Evolutionary conservation across 768 basidiomycete genomes (phyloP).

Genomic region (Phlebiopsis flavidoalba): DNA sequence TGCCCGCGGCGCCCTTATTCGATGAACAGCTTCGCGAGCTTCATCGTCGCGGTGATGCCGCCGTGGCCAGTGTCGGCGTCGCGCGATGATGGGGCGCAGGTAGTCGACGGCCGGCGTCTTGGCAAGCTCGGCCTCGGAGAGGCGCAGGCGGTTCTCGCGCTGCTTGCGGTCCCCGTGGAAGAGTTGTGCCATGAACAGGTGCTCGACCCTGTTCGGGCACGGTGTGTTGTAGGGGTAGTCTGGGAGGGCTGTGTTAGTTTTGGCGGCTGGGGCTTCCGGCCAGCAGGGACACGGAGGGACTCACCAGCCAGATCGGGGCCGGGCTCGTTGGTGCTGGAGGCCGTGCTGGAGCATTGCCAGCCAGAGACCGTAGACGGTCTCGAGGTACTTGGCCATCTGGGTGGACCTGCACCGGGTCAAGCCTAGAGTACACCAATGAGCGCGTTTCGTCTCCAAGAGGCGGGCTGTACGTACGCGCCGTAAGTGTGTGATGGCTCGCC

Average conservation of each 20-base stretch:
- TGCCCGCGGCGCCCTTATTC: slow-evolving; percentile 95
- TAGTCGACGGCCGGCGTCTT: slow-evolving; percentile 77
- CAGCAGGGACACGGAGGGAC: slow-evolving; percentile 15
- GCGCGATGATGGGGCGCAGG: slow-evolving; percentile 88
- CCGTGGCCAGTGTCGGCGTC: slow-evolving; percentile 99
- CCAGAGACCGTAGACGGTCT: slow-evolving; percentile 99
- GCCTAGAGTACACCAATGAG: slow-evolving; percentile 40
- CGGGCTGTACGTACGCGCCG: slow-evolving; percentile 75
- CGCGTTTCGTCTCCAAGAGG: neutral
- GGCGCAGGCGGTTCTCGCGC: slow-evolving; percentile 65
- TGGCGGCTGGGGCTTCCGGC: too few species aligned
- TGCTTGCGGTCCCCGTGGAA: slow-evolving; percentile 99
- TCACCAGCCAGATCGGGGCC: slow-evolving; percentile 96
- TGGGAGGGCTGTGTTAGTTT: slow-evolving; percentile 22
- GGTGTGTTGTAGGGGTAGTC: slow-evolving; percentile 99
- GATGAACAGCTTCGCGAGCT: slow-evolving; percentile 97
- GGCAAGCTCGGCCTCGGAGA: slow-evolving; percentile 68
- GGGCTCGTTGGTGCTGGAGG: slow-evolving; percentile 90
- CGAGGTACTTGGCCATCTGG: slow-evolving; percentile 98
- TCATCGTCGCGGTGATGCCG: slow-evolving; percentile 97
- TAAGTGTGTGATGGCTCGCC: slow-evolving; percentile 92
- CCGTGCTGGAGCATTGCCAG: slow-evolving; percentile 92
- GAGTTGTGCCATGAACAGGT: slow-evolving; percentile 95
- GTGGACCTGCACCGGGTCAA: slow-evolving; percentile 97
- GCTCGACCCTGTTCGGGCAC: slow-evolving; percentile 94